Evolutionary conservation across 2,329 filamentous ascomycete species (phyloP), one percentile per base, ranked within the genome.

Genomic region (Cercospora sojina): DNA sequence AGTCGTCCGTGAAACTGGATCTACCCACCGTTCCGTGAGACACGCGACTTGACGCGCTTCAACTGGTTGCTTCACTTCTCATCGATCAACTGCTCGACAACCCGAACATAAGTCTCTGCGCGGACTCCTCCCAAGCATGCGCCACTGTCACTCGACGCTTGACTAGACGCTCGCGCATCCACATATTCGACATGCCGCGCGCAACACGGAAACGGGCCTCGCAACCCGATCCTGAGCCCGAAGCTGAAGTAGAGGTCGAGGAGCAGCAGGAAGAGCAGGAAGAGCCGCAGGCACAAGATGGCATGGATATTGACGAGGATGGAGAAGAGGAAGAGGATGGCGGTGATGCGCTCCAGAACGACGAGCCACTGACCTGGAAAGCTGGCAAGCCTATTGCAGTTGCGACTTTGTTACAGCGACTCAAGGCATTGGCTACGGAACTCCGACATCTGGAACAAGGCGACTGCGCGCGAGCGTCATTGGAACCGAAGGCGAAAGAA

Each of bases 371-470:
- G 65, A 91, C 92, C 77, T 97, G 95, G 91, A 91, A 91, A 76
- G 92, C 93, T 51, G 95, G 94, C 66, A 95, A 92, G 80, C 88
- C 93, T 61, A 97, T 99, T 75, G 84, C 91, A 41, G 91, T 93
- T 57, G 88, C 87, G 70, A 92, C 93, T 71, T 87, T 99, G 59
- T 84, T 97, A 71, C 86, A 88, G 75, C 89, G 95, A 58, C 87
- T 99, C 61, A 90, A 94, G 78, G 83, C 86, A 61, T 86, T 99
- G 32, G 90, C 89, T 69, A 89, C 90, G 74, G 94, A 99, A 83
- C 85, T 99, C 70, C 85, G 88, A 69, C 89, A 90, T 66, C 87
- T 97, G 74, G 93, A 97, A 68, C 93, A 98, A 79, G 93, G 97
- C 74, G 89, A 90, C 65, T 88, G 90, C 65, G 88, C 96, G 67